Base-by-base conservation (phyloP, 192 early-diverging fungal species). In the Phlyctochytrium bullatum region DNA sequence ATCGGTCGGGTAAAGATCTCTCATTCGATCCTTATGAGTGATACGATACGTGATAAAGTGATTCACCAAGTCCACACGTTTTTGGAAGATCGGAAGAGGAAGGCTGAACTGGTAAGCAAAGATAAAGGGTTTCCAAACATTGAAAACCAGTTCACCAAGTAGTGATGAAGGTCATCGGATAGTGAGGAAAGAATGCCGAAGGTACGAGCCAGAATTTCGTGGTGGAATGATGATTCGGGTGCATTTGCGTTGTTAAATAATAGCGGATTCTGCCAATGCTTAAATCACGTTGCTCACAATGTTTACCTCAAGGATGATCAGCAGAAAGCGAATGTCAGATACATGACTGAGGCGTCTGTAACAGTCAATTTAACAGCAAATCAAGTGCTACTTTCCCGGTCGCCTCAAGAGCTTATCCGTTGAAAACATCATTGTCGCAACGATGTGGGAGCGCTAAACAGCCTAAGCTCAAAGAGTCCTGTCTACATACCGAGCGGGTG, bases 181-280 rank as follows among this genome's bases (percentile, higher is more conserved):
- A 97, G 78, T 59, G 91, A 91, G 35, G 92, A 91, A 40, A 95
- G 63, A 24, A 91, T 78, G 52, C 93, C 93, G 47, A 95, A 83
- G 3, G 90, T 77, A 23, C 91, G 85, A 67, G 92, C 89, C 28
- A 90, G 72, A 25, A 97, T 82, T 63, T 92, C 88, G 73, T 95
- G 93, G 74, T 95, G 91, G 67, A 91, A 91, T 58, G 84, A 79
- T 2, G 88, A 80, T 67, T 97, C 94, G 58, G 89, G 83, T 3
- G 82, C 82, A 36, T 85, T 91, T 54, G 79, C 86, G 64, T 91
- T 88, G 56, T 90, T 89, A 20, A 83, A 68, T 4, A 97, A 73
- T 34, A 94, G 77, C 16, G 95, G 93, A 59, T 93, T 93, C 88
- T 90, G 70, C 25, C 33, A 70, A 62, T 10, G 27, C 27, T 57